Evolutionary conservation across 1,284 basidiomycete species (phyloP).

Genomic region (Ceratobasidium sp.): DNA sequence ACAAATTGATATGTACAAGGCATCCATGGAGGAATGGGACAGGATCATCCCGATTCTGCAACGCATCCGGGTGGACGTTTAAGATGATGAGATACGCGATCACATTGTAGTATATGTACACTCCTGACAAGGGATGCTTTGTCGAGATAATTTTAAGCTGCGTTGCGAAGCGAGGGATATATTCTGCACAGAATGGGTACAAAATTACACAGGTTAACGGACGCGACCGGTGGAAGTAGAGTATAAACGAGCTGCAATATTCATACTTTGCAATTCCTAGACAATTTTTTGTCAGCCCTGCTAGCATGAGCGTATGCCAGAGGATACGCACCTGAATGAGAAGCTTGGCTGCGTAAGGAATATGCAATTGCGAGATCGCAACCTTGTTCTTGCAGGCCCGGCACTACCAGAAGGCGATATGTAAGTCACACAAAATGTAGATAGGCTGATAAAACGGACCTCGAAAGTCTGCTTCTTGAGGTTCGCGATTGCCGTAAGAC

Average conservation of each 20-base stretch:
- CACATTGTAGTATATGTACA: neutral
- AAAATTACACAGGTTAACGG: constrained; percentile 5
- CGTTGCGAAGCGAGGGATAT: constrained; percentile 26
- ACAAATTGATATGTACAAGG: constrained; percentile 86
- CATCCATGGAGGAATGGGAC: constrained; percentile 94
- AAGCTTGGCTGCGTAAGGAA: constrained; percentile 91
- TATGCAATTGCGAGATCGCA: constrained; percentile 87
- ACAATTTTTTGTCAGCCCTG: constrained; percentile 23
- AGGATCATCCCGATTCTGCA: constrained; percentile 85
- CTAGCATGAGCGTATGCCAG: neutral
- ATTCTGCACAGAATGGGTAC: neutral
- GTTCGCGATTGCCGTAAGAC: constrained; percentile 93
- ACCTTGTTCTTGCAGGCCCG: constrained; percentile 96
- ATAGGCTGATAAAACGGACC: constrained; percentile 53
- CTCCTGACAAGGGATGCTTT: neutral
- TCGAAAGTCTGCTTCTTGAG: constrained; percentile 90
- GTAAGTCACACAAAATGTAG: neutral
- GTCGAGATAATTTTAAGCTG: neutral
- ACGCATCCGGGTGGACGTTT: constrained; percentile 86
- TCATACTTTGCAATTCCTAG: constrained; percentile 91
- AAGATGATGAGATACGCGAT: neutral
- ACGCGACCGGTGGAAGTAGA: constrained; percentile 78
- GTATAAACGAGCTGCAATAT: constrained; percentile 84
- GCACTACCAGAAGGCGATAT: constrained; percentile 53
- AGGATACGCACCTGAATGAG: constrained; percentile 77